Conservation (phyloP, 306 rosid genomes). For the Argentina anserina region DNA sequence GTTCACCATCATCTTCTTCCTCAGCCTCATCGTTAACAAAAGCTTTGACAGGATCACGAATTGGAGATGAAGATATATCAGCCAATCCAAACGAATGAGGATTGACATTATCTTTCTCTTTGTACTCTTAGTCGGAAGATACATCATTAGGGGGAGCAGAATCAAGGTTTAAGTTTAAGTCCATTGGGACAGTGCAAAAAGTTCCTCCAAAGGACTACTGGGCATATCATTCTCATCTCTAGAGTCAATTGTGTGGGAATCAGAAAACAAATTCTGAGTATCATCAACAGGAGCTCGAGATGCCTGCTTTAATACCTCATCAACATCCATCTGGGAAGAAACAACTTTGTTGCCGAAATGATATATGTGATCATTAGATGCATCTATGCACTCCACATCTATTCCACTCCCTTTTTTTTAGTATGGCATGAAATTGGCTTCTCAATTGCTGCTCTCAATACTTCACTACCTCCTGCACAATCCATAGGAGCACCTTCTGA, state of each 20-base stretch:
- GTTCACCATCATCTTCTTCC: slow-evolving; percentile 93
- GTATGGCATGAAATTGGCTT: slow-evolving; percentile 28
- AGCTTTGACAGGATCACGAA: slow-evolving; percentile 75
- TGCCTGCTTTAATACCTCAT: slow-evolving; percentile 36
- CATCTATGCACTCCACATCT: slow-evolving; percentile 18
- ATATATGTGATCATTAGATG: slow-evolving; percentile 21
- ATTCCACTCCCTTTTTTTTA: slow-evolving; percentile 15
- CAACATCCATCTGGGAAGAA: slow-evolving; percentile 35
- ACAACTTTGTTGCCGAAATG: slow-evolving; percentile 8
- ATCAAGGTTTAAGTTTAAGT: slow-evolving; percentile 66
- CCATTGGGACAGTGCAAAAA: slow-evolving; percentile 57
- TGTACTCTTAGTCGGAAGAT: slow-evolving; percentile 76
- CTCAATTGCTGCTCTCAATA: slow-evolving; percentile 19
- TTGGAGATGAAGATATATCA: slow-evolving; percentile 34
- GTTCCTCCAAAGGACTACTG: slow-evolving; percentile 47
- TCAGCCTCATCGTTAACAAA: slow-evolving; percentile 98
- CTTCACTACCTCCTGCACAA: slow-evolving; percentile 16
- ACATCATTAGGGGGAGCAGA: slow-evolving; percentile 59
- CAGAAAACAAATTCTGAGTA: slow-evolving; percentile 75
- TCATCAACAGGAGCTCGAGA: slow-evolving; percentile 71
- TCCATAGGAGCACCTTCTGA: slow-evolving; percentile 9
- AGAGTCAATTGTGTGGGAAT: slow-evolving; percentile 45
- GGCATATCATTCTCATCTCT: slow-evolving; percentile 44
- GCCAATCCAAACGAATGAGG: slow-evolving; percentile 44
- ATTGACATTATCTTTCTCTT: slow-evolving; percentile 67